These are phyloP conservation scores for Hexamita inflata DNA, from an alignment of 208 protist genomes.

Conservation along the genomic window DNA sequence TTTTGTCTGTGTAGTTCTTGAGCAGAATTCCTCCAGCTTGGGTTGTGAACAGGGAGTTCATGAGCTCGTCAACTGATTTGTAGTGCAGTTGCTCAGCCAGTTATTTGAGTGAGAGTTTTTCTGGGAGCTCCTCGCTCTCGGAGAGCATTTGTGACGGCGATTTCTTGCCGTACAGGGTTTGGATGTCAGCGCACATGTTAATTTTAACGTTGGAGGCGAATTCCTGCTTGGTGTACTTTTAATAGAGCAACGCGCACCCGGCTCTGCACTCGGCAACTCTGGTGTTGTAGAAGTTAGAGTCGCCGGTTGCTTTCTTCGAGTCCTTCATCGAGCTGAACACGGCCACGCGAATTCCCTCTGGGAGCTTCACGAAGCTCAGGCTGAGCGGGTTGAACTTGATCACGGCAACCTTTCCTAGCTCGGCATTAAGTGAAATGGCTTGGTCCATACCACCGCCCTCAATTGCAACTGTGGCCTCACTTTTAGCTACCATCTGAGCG, in stretches of 20 bases:
- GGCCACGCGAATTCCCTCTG: background rate
- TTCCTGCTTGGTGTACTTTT: background rate
- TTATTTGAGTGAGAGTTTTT: background rate
- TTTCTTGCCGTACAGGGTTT: background rate
- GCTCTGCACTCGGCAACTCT: background rate
- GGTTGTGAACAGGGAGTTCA: background rate
- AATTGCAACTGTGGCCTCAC: background rate
- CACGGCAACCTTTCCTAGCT: background rate
- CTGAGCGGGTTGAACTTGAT: background rate
- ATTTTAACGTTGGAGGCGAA: background rate
- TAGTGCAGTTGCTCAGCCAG: background rate
- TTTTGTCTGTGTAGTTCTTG: background rate
- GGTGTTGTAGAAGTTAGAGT: background rate
- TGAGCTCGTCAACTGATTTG: background rate
- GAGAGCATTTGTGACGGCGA: background rate
- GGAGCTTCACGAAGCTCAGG: background rate
- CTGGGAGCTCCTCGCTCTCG: background rate
- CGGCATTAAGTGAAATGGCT: background rate
- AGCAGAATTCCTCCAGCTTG: background rate
- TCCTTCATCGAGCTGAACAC: background rate
- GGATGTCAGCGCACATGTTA: background rate
- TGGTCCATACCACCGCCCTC: background rate
- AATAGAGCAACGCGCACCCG: background rate
- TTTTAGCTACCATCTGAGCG: background rate
- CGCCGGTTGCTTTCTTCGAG: background rate